These are phyloP conservation scores for Salinomyces thailandicus DNA, from an alignment of 2,329 filamentous ascomycete species.

Conservation along the genomic window DNA sequence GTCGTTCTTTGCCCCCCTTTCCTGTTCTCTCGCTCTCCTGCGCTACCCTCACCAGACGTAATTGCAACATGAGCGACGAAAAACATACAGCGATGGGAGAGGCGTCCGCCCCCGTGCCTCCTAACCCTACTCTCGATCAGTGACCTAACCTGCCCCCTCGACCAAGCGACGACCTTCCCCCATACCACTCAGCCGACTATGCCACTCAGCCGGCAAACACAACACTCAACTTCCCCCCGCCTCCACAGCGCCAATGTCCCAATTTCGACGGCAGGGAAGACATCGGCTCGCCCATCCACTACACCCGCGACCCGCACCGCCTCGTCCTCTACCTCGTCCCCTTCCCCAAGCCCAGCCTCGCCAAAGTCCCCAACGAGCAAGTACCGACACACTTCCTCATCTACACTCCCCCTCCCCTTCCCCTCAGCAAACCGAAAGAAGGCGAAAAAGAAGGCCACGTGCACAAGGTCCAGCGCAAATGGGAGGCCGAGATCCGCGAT, in stretches of 20 bases:
- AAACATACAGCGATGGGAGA: too few relatives aligned
- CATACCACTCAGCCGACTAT: conserved; percentile 9
- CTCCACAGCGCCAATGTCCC: conserved; percentile 1
- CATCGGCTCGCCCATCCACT: conserved; percentile 26
- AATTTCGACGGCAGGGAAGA: conserved; percentile 4
- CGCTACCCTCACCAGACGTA: too few relatives aligned
- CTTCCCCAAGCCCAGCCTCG: conserved; percentile 33
- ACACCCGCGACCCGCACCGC: conserved; percentile 33
- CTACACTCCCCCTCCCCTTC: conserved; percentile 36
- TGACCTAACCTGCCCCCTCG: too few relatives aligned
- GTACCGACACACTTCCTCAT: conserved; percentile 35
- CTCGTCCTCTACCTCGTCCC: conserved; percentile 36
- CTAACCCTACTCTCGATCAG: too few relatives aligned
- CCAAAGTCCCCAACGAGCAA: conserved; percentile 20
- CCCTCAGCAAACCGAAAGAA: conserved; percentile 29
- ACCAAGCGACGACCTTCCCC: background rate
- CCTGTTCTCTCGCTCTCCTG: too few relatives aligned
- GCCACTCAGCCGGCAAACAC: conserved; percentile 3
- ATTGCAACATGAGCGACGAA: too few relatives aligned
- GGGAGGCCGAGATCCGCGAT: conserved; percentile 36
- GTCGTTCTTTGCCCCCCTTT: too few relatives aligned
- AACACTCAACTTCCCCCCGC: conserved; percentile 1
- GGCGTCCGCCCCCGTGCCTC: too few relatives aligned
- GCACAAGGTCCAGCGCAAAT: conserved; percentile 36
- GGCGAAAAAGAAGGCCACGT: conserved; percentile 34